Base-by-base conservation (phyloP, 2,329 filamentous ascomycete genomes). In the Penicillium digitatum region DNA sequence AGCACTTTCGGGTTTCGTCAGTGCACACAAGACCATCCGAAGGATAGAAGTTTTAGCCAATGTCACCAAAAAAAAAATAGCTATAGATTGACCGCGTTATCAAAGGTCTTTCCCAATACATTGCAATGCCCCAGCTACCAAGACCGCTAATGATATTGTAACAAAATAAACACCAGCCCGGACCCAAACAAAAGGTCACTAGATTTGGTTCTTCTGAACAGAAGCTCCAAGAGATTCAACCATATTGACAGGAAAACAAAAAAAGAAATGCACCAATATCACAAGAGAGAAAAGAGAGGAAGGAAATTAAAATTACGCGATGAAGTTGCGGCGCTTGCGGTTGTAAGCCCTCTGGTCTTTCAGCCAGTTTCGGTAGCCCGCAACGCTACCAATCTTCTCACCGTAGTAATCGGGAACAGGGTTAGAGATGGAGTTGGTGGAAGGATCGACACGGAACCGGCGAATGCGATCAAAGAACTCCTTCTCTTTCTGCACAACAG, bases 301-400 rank as follows among this genome's bases (percentile, higher is more conserved):
- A 34, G 34, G 42, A 20, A 26, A 27, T 11, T 22, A 8, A 32
- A 44, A 52, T 61, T 64, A 74, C n/a, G 63, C 48, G 55, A 76
- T 72, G 58, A 74, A 74, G 57, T 65, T 74, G 42, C 72, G 69
- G 72, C 85, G 86, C 84, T 95, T 95, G 80, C 91, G 91, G 78
- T 95, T 96, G 78, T 96, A 99, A 10, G 92, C 93, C 59, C 93
- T 82, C 80, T 97, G 94, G 70, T 99, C 94, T 81, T 96, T 97
- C 68, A 99, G 78, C 94, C 94, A 99, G 73, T 90, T 87, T 67
- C 94, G 81, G 74, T 97, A 99, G 44, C 90, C 92, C 51, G 86
- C 82, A 22, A 97, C 90, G 67, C 91, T 96, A 48, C 89, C 89
- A 66, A 99, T 96, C 82, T 96, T 97, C 79, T 99, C 94, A 66